Evolutionary conservation across 2,329 filamentous ascomycete species (phyloP).

Genomic region (Scorias spongiosa): DNA sequence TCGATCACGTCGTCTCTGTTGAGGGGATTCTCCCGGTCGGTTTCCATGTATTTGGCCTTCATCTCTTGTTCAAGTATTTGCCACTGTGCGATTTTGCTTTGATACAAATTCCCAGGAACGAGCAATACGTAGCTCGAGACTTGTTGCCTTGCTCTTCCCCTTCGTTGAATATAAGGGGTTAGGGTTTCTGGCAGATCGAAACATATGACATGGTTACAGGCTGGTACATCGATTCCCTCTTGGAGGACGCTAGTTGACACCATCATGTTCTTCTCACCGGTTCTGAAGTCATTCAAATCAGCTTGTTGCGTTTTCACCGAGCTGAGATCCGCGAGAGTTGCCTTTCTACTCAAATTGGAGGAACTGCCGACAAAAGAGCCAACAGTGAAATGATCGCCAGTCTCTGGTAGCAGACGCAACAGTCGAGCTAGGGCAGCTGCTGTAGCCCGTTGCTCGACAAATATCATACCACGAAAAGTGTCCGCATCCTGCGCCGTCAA

Average conservation of each 20-base stretch:
- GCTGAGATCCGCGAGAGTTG: conserved; percentile 34
- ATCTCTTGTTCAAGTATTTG: conserved; percentile 54
- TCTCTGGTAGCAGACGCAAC: conserved; percentile 9
- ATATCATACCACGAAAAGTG: conserved; percentile 28
- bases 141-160: conserved; percentile 45
- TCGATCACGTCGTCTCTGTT: conserved; percentile 5
- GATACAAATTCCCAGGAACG: conserved; percentile 23
- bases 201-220: conserved; percentile 49
- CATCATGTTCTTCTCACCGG: conserved; percentile 40
- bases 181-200: conserved; percentile 47
- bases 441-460: conserved; percentile 31
- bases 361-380: conserved; percentile 41
- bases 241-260: conserved; percentile 43
- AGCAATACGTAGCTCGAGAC: conserved; percentile 42
- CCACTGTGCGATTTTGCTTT: conserved; percentile 39
- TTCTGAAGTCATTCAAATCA: conserved; percentile 39
- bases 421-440: conserved; percentile 25
- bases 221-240: conserved; percentile 47
- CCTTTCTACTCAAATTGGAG: conserved; percentile 25
- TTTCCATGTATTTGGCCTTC: conserved; percentile 52
- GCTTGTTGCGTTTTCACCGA: conserved; percentile 32
- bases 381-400: conserved; percentile 21
- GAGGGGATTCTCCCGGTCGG: conserved; percentile 34
- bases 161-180: conserved; percentile 49
- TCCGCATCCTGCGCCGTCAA: conserved; percentile 1